Evolutionary conservation across 495 filamentous ascomycete species (phyloP).

Genomic region (Penicillium lagena): DNA sequence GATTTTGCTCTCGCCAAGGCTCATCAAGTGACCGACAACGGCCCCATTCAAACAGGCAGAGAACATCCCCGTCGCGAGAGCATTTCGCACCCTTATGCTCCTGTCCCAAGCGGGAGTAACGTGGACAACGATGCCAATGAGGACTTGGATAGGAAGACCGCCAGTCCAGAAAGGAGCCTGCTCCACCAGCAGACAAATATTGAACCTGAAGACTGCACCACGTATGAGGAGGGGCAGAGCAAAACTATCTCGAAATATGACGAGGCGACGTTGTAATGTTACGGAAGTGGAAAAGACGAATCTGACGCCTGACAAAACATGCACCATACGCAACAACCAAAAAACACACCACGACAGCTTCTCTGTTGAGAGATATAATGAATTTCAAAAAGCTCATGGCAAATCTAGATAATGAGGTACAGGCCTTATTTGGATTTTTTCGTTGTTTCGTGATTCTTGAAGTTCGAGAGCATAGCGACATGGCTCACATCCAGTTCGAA

Average conservation of each 20-base stretch:
- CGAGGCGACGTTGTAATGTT: neutral
- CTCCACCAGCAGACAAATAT: constrained; percentile 4
- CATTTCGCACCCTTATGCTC: constrained; percentile 24
- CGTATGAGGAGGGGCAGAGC: constrained; percentile 1
- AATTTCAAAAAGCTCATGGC: no score
- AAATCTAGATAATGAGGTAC: no score
- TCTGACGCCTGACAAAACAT: neutral
- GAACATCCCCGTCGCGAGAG: constrained; percentile 18
- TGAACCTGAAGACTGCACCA: neutral
- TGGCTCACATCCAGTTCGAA: no score
- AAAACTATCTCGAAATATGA: neutral
- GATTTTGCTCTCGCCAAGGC: constrained; percentile 25
- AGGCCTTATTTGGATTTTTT: no score
- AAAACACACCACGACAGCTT: neutral
- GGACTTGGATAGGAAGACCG: constrained; percentile 8
- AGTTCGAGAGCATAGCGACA: no score
- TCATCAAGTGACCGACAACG: constrained; percentile 15
- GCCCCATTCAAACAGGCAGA: constrained; percentile 18
- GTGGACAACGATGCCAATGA: constrained; percentile 18
- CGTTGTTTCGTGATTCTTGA: no score
- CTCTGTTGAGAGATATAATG: neutral
- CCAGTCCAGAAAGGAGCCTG: constrained; percentile 5
- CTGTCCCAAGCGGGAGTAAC: constrained; percentile 20
- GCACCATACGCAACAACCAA: neutral
- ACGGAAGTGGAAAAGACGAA: neutral